Base-by-base conservation (phyloP, 495 filamentous ascomycete genomes). In the Aspergillus sclerotioniger region DNA sequence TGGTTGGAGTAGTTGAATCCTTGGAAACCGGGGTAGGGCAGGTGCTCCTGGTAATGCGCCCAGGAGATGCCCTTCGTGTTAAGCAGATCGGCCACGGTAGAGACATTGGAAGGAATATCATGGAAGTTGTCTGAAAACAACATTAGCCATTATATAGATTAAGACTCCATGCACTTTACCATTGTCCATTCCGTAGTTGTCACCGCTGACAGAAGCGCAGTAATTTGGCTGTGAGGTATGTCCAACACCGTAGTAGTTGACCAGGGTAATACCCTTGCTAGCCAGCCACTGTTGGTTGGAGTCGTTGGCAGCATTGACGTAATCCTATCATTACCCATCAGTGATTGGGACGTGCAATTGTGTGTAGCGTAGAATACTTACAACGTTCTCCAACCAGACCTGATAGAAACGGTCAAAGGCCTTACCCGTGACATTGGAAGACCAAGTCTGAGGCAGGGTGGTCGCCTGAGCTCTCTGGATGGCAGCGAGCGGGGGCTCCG, bases 191-290 rank as follows among this genome's bases (percentile, higher is more conserved):
- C 87, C 87, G 51, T 87, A 87, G 64, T 78, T 73, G 63, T 87
- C 84, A 33, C 86, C 87, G 25, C 70, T 77, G 7, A 82, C 81
- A 6, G 77, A 66, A 15, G 84, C 79, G 46, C 77, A 67, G 68
- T 90, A 90, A 73, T 90, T 90, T 5, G 85, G 84, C 70, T 89
- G 75, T 15, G 84, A 87, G 6, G 85, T 85, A 61, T 88, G 86
- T 25, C 84, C 84, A 35, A 81, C 57, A 17, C 74, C 81, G 51
- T 72, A 82, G 76, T 82, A 86, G 75, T 88, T 87, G 54, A 77
- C 80, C 31, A 89, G 73, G 5, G 74, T 73, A 41, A 89, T 84
- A 44, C 86, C 87, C 62, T 83, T 76, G 48, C 67, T 75, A 35
- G 84, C 82, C 29, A 89, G 66, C 65, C 71, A 86, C 19, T 63